Evolutionary conservation across 345 rosid genomes (phyloP).

Genomic region (Eucalyptus virginea): DNA sequence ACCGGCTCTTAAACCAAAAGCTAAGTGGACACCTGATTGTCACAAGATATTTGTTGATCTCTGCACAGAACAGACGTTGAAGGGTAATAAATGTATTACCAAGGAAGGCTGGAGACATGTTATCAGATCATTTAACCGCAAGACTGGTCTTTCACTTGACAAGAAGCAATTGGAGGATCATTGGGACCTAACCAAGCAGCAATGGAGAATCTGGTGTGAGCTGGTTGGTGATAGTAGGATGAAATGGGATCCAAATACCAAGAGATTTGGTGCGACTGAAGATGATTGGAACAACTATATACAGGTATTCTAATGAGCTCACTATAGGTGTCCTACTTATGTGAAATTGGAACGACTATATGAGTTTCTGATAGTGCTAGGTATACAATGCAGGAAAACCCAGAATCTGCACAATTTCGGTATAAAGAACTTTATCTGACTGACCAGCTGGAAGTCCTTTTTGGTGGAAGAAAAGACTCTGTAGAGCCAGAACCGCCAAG

Average conservation of each 20-base stretch:
- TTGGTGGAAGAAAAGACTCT: constrained; percentile 6
- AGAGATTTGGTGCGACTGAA: constrained; percentile 18
- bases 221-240: constrained; percentile 6
- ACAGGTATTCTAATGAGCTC: not conserved
- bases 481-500: constrained; percentile 11
- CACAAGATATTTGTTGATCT: constrained; percentile 29
- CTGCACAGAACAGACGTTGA: constrained; percentile 17
- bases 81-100: constrained; percentile 22
- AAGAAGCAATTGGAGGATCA: constrained; percentile 27
- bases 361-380: not conserved
- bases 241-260: constrained; percentile 38
- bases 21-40: constrained; percentile 20
- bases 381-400: constrained; percentile 15
- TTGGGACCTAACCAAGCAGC: constrained; percentile 28
- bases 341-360: not conserved
- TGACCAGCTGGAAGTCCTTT: constrained; percentile 26
- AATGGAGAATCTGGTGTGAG: constrained; percentile 43
- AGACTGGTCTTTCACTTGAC: constrained; percentile 9
- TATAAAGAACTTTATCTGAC: constrained; percentile 10
- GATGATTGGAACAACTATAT: constrained; percentile 23
- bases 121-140: constrained; percentile 10
- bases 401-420: constrained; percentile 15
- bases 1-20: constrained; percentile 3
- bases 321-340: not conserved
- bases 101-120: constrained; percentile 28